Base-by-base conservation (phyloP, 1,284 basidiomycete species). In the Ustilago bromivora region DNA sequence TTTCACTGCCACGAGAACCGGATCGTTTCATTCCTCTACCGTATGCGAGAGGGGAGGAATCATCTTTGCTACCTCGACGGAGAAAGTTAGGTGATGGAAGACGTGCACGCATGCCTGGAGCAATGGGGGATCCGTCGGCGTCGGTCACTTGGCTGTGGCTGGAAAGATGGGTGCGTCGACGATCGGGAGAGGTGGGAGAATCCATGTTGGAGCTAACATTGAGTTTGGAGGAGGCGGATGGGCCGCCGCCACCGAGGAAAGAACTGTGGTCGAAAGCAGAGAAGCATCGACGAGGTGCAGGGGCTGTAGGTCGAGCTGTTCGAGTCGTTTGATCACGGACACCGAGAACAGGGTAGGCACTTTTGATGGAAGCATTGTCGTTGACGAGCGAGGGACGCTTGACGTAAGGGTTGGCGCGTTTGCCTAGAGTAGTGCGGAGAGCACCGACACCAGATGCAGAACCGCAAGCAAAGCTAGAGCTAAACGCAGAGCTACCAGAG, bases 11-110 rank as follows among this genome's bases (percentile, higher is more conserved):
- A 8, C 77, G 15, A 12, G 77, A 76, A 23, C 68, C 57, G 51
- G 70, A 73, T 43, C 77, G 73, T 55, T 70, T 76, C 56, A 79
- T 61, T 12, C 78, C 76, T 1, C 69, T 81, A n/a, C 81, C 81
- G 40, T 82, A 82, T 15, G 75, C 80, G 4, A 82, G 66, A 36
- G 82, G 80, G 19, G 78, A 82, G 72, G 70, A 76, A 57, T 83
- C 82, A 61, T 83, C 82, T 56, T 83, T 79, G 73, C 80, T 82
- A 31, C 63, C 58, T 11, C 68, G 67, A 31, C 82, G 70, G 13
- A 82, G 57, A 40, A 70, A 67, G 59, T 35, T 61, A 32, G 77
- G 77, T 5, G 70, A 66, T 12, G 52, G 17, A 28, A 40, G 28
- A 6, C 71, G 71, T 3, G 61, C 23, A 1, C 71, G 69, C 56